Evolutionary conservation across 1,284 basidiomycete genomes (phyloP).

Genomic region (Inonotus obliquus): DNA sequence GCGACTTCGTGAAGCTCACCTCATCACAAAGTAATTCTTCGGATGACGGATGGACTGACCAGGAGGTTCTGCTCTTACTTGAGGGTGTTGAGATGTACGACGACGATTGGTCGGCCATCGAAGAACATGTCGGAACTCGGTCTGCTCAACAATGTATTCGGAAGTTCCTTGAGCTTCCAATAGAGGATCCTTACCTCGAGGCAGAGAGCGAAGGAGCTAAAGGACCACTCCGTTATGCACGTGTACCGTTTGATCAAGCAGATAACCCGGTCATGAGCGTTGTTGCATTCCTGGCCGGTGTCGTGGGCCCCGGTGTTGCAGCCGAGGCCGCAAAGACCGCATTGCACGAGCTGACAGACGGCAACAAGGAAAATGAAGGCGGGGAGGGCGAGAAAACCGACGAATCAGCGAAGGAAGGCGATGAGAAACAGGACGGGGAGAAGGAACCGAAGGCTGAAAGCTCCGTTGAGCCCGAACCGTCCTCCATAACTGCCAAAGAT

Average conservation of each 20-base stretch:
- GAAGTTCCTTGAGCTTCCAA: constrained; percentile 94
- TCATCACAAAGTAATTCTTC: constrained; percentile 35
- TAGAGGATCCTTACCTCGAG: constrained; percentile 88
- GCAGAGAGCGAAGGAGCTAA: constrained; percentile 62
- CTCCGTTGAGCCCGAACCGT: constrained; percentile 18
- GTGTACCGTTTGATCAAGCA: constrained; percentile 88
- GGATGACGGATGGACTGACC: constrained; percentile 84
- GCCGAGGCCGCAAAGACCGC: constrained; percentile 92
- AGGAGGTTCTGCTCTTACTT: constrained; percentile 84
- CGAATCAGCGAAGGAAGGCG: constrained; percentile 26
- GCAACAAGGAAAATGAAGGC: constrained; percentile 39
- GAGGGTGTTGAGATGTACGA: constrained; percentile 98
- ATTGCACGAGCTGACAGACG: constrained; percentile 71
- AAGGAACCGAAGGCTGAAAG: constrained; percentile 22
- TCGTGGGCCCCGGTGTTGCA: constrained; percentile 88
- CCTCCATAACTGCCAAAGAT: constrained; percentile 22
- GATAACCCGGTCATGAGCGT: constrained; percentile 99
- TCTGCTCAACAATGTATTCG: constrained; percentile 93
- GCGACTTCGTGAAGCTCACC: constrained; percentile 93
- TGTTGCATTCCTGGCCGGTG: constrained; percentile 92
- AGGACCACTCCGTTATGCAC: constrained; percentile 75
- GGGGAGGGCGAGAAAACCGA: constrained; percentile 30
- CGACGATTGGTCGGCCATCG: constrained; percentile 92
- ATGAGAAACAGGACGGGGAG: constrained; percentile 23
- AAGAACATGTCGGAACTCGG: constrained; percentile 89